Evolutionary conservation across 2,329 filamentous ascomycete species (phyloP).

Genomic region (Apiospora arundinis): DNA sequence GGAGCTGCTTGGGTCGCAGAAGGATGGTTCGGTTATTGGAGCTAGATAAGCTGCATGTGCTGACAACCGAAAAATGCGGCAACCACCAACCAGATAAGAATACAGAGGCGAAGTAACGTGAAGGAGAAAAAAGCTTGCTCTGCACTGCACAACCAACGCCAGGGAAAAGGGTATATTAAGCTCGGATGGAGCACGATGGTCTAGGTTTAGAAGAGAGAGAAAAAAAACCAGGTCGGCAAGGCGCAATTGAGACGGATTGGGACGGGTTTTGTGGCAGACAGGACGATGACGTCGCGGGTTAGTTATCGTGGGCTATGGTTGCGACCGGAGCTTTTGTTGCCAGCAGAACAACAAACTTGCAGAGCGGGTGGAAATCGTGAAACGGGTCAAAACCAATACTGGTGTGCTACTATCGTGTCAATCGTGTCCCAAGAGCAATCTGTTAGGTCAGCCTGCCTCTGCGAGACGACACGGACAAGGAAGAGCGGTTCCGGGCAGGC

Average conservation of each 20-base stretch:
- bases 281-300: conserved; percentile 5
- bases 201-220: neutral
- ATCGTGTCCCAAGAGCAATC: neutral
- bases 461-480: neutral
- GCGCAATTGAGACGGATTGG: conserved; percentile 7
- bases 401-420: neutral
- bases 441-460: neutral
- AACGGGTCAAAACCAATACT: conserved; percentile 12
- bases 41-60: conserved; percentile 16
- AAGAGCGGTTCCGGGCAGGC: neutral
- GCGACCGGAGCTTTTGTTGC: neutral
- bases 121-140: conserved; percentile 10
- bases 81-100: neutral
- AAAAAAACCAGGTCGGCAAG: neutral
- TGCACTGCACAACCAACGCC: conserved; percentile 10
- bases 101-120: neutral
- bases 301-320: conserved; percentile 5
- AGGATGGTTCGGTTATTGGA: neutral
- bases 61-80: conserved; percentile 15
- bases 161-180: neutral
- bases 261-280: conserved; percentile 3
- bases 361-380: neutral
- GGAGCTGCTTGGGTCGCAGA: neutral
- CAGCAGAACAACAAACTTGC: neutral
- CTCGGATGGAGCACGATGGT: conserved; percentile 13